Base-by-base conservation (phyloP, 1,284 basidiomycete species). In the Pseudozyma sp. region DNA sequence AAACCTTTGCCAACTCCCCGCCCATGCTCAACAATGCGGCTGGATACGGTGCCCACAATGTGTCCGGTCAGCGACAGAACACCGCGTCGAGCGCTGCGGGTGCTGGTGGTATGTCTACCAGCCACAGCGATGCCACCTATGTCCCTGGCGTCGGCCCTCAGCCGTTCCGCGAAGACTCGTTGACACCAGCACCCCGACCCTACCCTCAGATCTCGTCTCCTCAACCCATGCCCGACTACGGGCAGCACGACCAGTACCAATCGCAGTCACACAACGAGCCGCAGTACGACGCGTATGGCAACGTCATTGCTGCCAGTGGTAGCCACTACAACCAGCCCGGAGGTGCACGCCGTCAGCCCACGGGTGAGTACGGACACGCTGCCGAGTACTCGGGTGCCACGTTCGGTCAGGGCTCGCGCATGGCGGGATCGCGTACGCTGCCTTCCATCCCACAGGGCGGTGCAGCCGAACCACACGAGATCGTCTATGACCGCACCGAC, bases 61-160 rank as follows among this genome's bases (percentile, higher is more conserved):
- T 61, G 10, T 19, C 24, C 10, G 50, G 44, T 10, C 58, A 58
- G 30, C 40, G 70, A 33, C 61, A 68, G 29, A 54, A 71, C 47
- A 70, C 61, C 33, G 51, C 59, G 17, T 53, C 53, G 1, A 57
- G 54, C 16, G 62, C 43, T 19, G 49, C 50, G n/a, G 47, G 31
- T 13, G 44, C 43, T 39, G 48, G 24, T 31, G 48, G 50, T 13
- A 43, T 65, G 43, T 60, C 68, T 11, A 46, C 58, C 24, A 54
- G 61, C 14, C 57, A 53, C 19, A 55, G 46, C 31, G 67, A 70
- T 19, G 54, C 67, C 7, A 62, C 56, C 16, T 77, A 79, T 54
- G 53, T 68, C 8, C 77, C 77, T 7, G 75, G 72, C 31, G 55
- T 64, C 40, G 77, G 77, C 6, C 77, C 77, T n/a, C 77, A 79